Evolutionary conservation across 1,284 basidiomycete genomes (phyloP).

Genomic region (Apiotrichum montevideense): DNA sequence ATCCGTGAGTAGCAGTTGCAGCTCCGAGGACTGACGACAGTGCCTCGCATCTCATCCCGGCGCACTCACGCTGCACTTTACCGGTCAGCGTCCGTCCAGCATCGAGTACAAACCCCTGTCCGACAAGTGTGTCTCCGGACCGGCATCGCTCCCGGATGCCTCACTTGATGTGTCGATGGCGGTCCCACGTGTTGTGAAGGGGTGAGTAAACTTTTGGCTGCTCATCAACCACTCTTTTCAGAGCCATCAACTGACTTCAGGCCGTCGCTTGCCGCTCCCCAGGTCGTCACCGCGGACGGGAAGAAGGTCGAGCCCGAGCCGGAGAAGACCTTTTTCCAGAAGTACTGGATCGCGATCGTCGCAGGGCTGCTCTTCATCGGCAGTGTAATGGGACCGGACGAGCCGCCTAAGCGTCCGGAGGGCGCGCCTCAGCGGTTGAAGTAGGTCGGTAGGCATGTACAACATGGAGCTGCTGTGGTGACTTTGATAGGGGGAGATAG

Average conservation of each 20-base stretch:
- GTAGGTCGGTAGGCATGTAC: too few species aligned
- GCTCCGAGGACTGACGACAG: not conserved
- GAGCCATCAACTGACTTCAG: not conserved
- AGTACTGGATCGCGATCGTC: conserved; percentile 79
- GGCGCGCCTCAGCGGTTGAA: too few species aligned
- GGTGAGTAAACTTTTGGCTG: not conserved
- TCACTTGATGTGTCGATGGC: not conserved
- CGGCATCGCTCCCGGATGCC: not conserved
- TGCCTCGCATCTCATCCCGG: conserved; percentile 7
- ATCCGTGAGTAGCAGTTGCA: conserved; percentile 4
- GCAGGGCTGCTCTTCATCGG: conserved; percentile 51
- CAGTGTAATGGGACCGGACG: conserved; percentile 26
- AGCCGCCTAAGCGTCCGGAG: conserved; percentile 1
- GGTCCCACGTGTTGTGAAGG: not conserved
- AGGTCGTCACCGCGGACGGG: conserved; percentile 58
- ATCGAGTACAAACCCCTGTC: conserved; percentile 11
- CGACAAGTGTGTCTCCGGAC: too few species aligned
- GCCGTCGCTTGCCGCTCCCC: not conserved
- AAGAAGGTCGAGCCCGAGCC: conserved; percentile 56
- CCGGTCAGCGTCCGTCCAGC: not conserved
- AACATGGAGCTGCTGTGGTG: too few species aligned
- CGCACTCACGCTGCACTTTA: conserved; percentile 2
- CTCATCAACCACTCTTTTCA: too few species aligned
- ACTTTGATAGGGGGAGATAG: too few species aligned
- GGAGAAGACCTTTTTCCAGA: conserved; percentile 74